Evolutionary conservation across 176 grass and related monocot genomes (phyloP).

Genomic region (Triticum monococcum): DNA sequence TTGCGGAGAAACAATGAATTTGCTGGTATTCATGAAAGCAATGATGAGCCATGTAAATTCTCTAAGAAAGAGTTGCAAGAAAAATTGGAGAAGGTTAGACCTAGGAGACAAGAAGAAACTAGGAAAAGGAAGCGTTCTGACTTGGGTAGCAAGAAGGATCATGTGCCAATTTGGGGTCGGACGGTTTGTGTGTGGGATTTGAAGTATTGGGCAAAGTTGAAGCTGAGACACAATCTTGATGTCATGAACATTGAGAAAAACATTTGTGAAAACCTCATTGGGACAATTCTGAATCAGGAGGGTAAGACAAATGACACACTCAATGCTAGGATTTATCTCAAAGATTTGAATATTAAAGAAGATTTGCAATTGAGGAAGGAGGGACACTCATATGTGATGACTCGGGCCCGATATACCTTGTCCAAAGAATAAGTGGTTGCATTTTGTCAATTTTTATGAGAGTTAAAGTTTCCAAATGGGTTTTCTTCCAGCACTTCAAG

Average conservation of each 20-base stretch:
- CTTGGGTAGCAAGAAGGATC: neutral
- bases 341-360: constrained; percentile 16
- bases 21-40: neutral
- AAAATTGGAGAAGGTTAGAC: neutral
- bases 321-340: constrained; percentile 22
- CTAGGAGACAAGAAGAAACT: neutral
- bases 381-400: neutral
- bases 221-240: constrained; percentile 27
- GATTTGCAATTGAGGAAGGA: neutral
- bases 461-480: neutral
- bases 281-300: neutral
- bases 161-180: neutral
- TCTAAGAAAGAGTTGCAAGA: neutral
- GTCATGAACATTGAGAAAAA: constrained; percentile 38
- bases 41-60: neutral
- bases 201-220: constrained; percentile 13
- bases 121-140: neutral
- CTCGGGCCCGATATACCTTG: neutral
- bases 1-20: neutral
- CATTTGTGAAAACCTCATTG: constrained; percentile 11
- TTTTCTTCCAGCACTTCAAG: constrained; percentile 7
- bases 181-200: neutral
- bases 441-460: neutral
- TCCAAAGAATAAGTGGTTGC: neutral
- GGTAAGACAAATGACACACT: constrained; percentile 24